Evolutionary conservation across 2,329 filamentous ascomycete species (phyloP), one percentile per base, ranked within the genome.

Genomic region (Xylariales sp.): DNA sequence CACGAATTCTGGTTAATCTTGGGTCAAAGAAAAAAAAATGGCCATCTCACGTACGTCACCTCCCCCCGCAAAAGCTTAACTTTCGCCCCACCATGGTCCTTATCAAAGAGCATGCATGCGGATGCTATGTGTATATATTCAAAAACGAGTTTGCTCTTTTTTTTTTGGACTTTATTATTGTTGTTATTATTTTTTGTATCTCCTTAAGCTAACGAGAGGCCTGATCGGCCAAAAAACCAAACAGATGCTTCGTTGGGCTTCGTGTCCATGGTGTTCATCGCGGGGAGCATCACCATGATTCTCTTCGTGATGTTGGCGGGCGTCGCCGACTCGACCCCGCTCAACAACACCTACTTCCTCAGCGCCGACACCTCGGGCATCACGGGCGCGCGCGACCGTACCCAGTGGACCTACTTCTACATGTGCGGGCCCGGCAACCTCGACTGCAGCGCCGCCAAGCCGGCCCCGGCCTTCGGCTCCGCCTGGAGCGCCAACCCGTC

Each of bases 401-500:
- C 88, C 11, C 82, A 91, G 66, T 97, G 91, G 91, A 94, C 89
- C 24, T 95, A 85, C 66, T 93, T 94, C 72, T 83, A 86, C 60
- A 70, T 94, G 44, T 95, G 90, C 66, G 78, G 81, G 37, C 69
- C 69, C 20, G 66, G 66, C 44, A 77, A 81, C 57, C 70, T 69
- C 36, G 65, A 85, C 62, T 96, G 88, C 64, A 75, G 79, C 43
- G 54, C 54, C 1, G 61, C 76, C 3, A 73, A 78, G 14, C 72
- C 81, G 15, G 84, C 81, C 62, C 53, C 83, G 58, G 65, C 88
- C 64, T 56, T 93, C 71, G 72, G 86, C 72, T 85, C 82, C 61
- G 93, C 76, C 24, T 83, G 78, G 79, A 54, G 74, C 15, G 62
- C 61, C 3, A 51, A 68, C 52, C 64, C 75, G 16, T 29, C 48